Percentiles rank a stretch among this genome's conserved stretches.
phyloP scores from a whole-genome alignment of 2,329 filamentous ascomycete genomes.

The Cylindrodendrum hubeiense region DNA sequence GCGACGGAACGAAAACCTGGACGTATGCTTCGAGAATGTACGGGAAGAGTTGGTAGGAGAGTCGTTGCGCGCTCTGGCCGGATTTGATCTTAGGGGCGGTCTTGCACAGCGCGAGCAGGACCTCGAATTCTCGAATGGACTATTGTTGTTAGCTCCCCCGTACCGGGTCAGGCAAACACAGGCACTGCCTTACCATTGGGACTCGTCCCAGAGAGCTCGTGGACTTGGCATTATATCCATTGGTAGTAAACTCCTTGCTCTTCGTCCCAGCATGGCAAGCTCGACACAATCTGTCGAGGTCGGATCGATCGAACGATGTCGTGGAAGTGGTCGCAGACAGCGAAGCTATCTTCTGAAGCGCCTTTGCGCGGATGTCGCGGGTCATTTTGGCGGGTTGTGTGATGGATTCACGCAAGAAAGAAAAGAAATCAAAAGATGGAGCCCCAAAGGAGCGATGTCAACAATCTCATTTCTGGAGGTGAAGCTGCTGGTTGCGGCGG shows the following conservation, averaged over 20 bases:
- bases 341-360: slow-evolving; percentile 74
- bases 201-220: slow-evolving; percentile 62
- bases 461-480: slow-evolving; percentile 29
- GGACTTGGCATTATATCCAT: slow-evolving; percentile 60
- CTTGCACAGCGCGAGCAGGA: slow-evolving; percentile 90
- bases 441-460: slow-evolving; percentile 29
- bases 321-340: slow-evolving; percentile 69
- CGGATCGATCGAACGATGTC: slow-evolving; percentile 70
- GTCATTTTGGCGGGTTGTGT: slow-evolving; percentile 53
- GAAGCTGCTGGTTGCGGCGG: slow-evolving; percentile 17
- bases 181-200: slow-evolving; percentile 68
- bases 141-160: slow-evolving; percentile 53
- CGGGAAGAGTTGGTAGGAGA: slow-evolving; percentile 82
- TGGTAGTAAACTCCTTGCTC: slow-evolving; percentile 57
- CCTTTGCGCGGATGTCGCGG: slow-evolving; percentile 70
- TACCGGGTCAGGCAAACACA: not conserved
- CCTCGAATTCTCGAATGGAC: slow-evolving; percentile 92
- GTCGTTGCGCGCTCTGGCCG: slow-evolving; percentile 78
- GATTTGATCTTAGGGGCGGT: slow-evolving; percentile 82
- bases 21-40: slow-evolving; percentile 89
- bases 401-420: slow-evolving; percentile 9
- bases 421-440: slow-evolving; percentile 18
- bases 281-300: slow-evolving; percentile 72
- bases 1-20: slow-evolving; percentile 83
- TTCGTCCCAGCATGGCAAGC: slow-evolving; percentile 65